Conservation (phyloP, 78 protist species). For the Blattamonas nauphoetae region DNA sequence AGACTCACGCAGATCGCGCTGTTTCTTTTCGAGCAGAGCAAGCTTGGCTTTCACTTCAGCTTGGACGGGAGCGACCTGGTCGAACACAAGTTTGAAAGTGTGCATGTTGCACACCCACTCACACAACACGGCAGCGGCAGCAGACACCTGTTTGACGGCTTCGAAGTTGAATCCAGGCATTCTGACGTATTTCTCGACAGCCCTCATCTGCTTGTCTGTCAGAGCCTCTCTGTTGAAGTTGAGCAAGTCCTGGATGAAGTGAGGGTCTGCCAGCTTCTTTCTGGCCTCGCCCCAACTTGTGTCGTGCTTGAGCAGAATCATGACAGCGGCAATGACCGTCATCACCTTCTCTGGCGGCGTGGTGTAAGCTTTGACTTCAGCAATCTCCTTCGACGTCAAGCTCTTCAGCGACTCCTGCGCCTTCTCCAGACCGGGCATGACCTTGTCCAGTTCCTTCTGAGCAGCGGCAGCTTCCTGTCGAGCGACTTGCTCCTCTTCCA, state of each 20-base stretch:
- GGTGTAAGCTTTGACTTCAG: slow-evolving; percentile 48
- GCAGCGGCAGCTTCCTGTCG: slow-evolving; percentile 37
- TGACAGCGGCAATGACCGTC: slow-evolving; percentile 56
- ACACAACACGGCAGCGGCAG: slow-evolving; percentile 35
- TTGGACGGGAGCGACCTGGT: slow-evolving; percentile 61
- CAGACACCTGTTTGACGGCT: slow-evolving; percentile 34
- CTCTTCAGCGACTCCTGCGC: slow-evolving; percentile 54
- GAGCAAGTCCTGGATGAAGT: slow-evolving; percentile 38
- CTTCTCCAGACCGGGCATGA: slow-evolving; percentile 53
- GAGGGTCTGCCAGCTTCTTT: slow-evolving; percentile 39
- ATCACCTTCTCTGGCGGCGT: slow-evolving; percentile 62
- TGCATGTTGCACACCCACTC: slow-evolving; percentile 58
- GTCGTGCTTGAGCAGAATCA: slow-evolving; percentile 39
- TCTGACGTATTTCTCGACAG: slow-evolving; percentile 22
- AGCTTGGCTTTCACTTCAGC: slow-evolving; percentile 18
- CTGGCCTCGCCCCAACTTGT: slow-evolving; percentile 61
- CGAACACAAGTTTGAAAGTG: slow-evolving; percentile 26
- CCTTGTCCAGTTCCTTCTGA: slow-evolving; percentile 51
- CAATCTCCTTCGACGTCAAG: slow-evolving; percentile 43
- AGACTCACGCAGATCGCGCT: slow-evolving; percentile 19
- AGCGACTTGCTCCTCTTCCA: slow-evolving; percentile 38
- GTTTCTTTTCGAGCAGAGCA: neutral
- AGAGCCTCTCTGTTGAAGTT: slow-evolving; percentile 43
- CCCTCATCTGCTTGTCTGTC: slow-evolving; percentile 28
- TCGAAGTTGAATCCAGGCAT: slow-evolving; percentile 34